Conservation (phyloP, 2,329 filamentous ascomycete genomes). For the Penicillium psychrosexuale region DNA sequence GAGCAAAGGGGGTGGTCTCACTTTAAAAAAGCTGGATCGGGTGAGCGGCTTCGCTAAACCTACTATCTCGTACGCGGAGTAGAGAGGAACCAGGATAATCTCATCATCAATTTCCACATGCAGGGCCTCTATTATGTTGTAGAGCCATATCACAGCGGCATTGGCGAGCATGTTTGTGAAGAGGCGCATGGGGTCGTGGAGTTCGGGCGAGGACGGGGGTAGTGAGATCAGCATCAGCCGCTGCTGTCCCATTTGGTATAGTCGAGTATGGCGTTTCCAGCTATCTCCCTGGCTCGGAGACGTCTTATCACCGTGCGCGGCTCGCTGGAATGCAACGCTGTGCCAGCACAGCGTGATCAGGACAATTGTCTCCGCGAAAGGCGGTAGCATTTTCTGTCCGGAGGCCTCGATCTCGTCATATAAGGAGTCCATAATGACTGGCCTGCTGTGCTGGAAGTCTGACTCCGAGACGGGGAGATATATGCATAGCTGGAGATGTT, state of each 20-base stretch:
- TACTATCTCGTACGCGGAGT: conserved; percentile 16
- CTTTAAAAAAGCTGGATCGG: conserved; percentile 13
- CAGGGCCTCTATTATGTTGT: conserved; percentile 8
- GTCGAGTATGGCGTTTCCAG: conserved; percentile 12
- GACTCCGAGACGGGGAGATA: conserved; percentile 21
- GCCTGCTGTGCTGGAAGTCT: conserved; percentile 5
- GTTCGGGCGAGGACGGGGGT: conserved; percentile 1
- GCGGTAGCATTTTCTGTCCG: conserved; percentile 3
- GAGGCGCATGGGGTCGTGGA: conserved; percentile 15
- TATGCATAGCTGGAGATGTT: neutral
- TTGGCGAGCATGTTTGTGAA: conserved; percentile 19
- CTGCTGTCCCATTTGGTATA: conserved; percentile 10
- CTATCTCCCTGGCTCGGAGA: neutral
- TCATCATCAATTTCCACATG: conserved; percentile 1
- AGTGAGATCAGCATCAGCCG: conserved; percentile 11
- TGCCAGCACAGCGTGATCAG: conserved; percentile 8
- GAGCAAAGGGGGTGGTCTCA: neutral
- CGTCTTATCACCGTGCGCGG: neutral
- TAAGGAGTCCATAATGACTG: conserved; percentile 23
- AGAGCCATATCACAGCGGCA: conserved; percentile 6
- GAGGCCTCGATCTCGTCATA: conserved; percentile 3
- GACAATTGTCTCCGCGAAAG: conserved; percentile 6
- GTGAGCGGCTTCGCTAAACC: conserved; percentile 7
- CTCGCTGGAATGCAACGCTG: conserved; percentile 1
- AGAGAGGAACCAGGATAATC: neutral